phyloP scores from a whole-genome alignment of 306 rosid genomes.

The Vicia sativa region DNA sequence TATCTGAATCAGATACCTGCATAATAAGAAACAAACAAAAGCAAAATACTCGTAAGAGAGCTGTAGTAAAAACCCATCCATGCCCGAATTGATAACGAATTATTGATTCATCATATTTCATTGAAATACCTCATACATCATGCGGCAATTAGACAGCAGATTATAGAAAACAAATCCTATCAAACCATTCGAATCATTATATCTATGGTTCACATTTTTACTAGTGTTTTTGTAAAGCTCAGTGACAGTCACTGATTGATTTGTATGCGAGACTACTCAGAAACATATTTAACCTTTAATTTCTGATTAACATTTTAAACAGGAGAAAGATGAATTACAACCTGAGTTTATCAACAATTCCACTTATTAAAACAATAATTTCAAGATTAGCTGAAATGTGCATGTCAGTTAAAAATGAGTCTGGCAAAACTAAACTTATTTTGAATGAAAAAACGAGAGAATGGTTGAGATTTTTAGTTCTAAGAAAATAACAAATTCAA shows the following conservation, averaged over 20 bases:
- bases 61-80: conserved; percentile 14
- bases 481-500: conserved; percentile 28
- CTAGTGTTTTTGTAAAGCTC: conserved; percentile 22
- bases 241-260: conserved; percentile 12
- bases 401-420: conserved; percentile 12
- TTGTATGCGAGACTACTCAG: background rate
- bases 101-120: conserved; percentile 25
- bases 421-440: background rate
- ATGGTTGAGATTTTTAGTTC: background rate
- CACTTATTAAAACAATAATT: background rate
- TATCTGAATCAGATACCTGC: conserved; percentile 48
- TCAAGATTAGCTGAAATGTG: conserved; percentile 15
- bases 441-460: conserved; percentile 6
- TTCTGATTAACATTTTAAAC: conserved; percentile 14
- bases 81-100: background rate
- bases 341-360: conserved; percentile 1
- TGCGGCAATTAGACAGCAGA: conserved; percentile 15
- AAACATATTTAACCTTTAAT: conserved; percentile 7
- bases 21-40: conserved; percentile 32
- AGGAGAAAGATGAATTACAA: conserved; percentile 14
- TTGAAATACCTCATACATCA: background rate
- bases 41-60: conserved; percentile 28
- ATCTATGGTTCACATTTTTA: conserved; percentile 12
- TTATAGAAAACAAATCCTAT: conserved; percentile 15
- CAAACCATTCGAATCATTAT: conserved; percentile 11